Conservation (phyloP, 1,139 yeast genomes). For the Zygoascus hellenicus region DNA sequence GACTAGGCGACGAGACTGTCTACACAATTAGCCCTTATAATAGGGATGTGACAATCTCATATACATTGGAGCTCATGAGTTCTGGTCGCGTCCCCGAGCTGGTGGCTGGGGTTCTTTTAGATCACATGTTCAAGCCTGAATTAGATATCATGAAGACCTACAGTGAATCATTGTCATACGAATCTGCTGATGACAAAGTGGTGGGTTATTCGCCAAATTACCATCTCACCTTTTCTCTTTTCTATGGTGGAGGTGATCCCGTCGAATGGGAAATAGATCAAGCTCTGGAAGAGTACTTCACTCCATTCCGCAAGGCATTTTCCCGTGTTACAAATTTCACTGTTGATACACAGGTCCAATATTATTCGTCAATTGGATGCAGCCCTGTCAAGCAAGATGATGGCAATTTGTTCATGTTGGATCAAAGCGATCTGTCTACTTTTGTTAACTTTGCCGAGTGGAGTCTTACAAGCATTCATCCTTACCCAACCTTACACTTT, state of each 20-base stretch:
- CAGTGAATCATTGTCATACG: not conserved
- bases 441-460: conserved; percentile 75
- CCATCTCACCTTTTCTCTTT: conserved; percentile 61
- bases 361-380: conserved; percentile 46
- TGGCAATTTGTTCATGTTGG: conserved; percentile 22
- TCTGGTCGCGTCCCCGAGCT: conserved; percentile 57
- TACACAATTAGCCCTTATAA: conserved; percentile 33
- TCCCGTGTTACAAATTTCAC: conserved; percentile 60
- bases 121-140: conserved; percentile 50
- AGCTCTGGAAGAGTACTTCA: conserved; percentile 41
- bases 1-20: conserved; percentile 31
- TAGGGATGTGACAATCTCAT: conserved; percentile 44
- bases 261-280: conserved; percentile 53
- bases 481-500: conserved; percentile 64
- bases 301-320: conserved; percentile 40
- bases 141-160: conserved; percentile 29
- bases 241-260: conserved; percentile 50
- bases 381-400: conserved; percentile 20
- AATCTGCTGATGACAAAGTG: conserved; percentile 16
- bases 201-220: conserved; percentile 57
- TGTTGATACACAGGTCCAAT: conserved; percentile 72
- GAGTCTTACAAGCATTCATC: conserved; percentile 47
- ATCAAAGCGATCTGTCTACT: conserved; percentile 48
- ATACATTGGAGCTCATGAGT: conserved; percentile 45
- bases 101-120: conserved; percentile 51